These are phyloP conservation scores for Cymbopogon citratus DNA, from an alignment of 176 grass and related monocot genomes.

Conservation along the genomic window DNA sequence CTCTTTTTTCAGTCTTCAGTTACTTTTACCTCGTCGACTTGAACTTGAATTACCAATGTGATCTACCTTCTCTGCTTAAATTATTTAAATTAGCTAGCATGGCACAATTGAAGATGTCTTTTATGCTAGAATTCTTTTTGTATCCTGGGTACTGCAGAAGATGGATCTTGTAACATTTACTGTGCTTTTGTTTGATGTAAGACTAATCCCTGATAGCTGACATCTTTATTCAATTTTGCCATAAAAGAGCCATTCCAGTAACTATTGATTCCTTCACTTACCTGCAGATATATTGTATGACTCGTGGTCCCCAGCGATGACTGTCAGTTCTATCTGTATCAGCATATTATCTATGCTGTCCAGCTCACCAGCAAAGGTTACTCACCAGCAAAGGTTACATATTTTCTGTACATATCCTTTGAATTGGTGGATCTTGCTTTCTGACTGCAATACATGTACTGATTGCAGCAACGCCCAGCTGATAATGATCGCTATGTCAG, in stretches of 20 bases:
- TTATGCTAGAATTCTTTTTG: neutral
- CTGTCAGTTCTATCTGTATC: constrained; percentile 81
- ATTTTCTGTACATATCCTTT: neutral
- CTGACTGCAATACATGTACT: constrained; percentile 11
- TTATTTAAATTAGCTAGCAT: neutral
- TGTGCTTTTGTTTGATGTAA: neutral
- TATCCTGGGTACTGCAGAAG: neutral
- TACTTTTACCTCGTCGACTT: neutral
- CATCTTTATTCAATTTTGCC: neutral
- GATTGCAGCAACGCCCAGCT: constrained; percentile 65
- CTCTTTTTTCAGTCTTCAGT: neutral
- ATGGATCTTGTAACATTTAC: neutral
- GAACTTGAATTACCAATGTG: neutral
- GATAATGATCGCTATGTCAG: constrained; percentile 89
- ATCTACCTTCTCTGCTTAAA: neutral
- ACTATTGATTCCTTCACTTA: neutral
- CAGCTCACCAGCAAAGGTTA: constrained; percentile 81
- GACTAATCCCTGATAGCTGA: neutral
- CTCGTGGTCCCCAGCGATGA: constrained; percentile 91
- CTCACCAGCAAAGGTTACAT: constrained; percentile 64
- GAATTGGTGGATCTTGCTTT: neutral
- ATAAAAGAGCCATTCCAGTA: neutral
- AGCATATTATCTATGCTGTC: constrained; percentile 92
- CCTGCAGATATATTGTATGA: constrained; percentile 86
- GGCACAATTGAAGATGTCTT: neutral